phyloP scores from a whole-genome alignment of 805 yeast genomes.

The Torulaspora maleeae region DNA sequence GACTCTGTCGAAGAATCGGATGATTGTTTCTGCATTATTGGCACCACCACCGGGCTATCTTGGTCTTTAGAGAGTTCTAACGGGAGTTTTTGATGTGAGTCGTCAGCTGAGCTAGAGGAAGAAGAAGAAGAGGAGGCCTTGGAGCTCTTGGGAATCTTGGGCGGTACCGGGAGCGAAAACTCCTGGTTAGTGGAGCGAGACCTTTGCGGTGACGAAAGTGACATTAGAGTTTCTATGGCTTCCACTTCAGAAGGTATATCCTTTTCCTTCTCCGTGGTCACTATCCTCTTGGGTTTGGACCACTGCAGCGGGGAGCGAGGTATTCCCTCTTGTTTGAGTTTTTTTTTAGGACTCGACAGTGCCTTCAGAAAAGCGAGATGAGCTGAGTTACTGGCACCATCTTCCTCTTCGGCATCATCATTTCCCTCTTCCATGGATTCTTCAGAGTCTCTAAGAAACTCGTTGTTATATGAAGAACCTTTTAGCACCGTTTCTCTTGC shows the following conservation, averaged over 20 bases:
- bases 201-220: slow-evolving; percentile 37
- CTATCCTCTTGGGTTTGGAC: slow-evolving; percentile 8
- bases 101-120: slow-evolving; percentile 11
- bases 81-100: slow-evolving; percentile 5
- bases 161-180: slow-evolving; percentile 13
- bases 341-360: slow-evolving; percentile 35
- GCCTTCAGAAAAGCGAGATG: slow-evolving; percentile 40
- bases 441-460: slow-evolving; percentile 13
- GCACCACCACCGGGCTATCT: slow-evolving; percentile 10
- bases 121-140: slow-evolving; percentile 13
- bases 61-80: background rate
- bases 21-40: slow-evolving; percentile 12
- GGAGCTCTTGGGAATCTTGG: slow-evolving; percentile 5
- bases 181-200: slow-evolving; percentile 17
- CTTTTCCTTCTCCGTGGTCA: slow-evolving; percentile 6
- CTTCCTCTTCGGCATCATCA: slow-evolving; percentile 16
- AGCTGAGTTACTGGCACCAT: slow-evolving; percentile 36
- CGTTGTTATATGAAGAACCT: slow-evolving; percentile 13
- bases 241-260: slow-evolving; percentile 36
- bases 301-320: slow-evolving; percentile 15
- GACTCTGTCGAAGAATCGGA: slow-evolving; percentile 16
- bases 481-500: slow-evolving; percentile 7
- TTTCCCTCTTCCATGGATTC: slow-evolving; percentile 10
- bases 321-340: slow-evolving; percentile 8
- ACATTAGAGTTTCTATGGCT: slow-evolving; percentile 41